Base-by-base conservation (phyloP, 192 early-diverging fungal species). In the Spizellomyces sp. region DNA sequence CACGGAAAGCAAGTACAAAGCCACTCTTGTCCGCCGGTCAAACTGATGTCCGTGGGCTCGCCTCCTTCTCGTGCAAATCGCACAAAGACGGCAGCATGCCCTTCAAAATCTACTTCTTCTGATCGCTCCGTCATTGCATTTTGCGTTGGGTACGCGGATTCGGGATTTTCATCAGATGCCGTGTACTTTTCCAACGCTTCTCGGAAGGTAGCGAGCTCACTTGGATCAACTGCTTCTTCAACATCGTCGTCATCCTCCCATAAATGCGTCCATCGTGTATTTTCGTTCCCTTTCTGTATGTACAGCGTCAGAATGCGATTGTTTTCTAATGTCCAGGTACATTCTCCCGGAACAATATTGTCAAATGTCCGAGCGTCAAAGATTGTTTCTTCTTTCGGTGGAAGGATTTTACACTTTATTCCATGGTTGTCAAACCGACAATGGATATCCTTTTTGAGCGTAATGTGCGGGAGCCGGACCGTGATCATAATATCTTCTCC, bases 41-140 rank as follows among this genome's bases (percentile, higher is more conserved):
- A 21, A 12, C 44, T 21, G 9, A 69, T 21, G 59, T 67, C 66
- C 19, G 66, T 75, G 0, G 58, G 41, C 27, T 48, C 15, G 5
- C n/a, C n/a, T 56, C 22, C n/a, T 6, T 6, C 22, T 7, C 54
- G n/a, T 22, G 58, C 43, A 45, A 69, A 69, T 4, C 74, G 60
- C 19, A 44, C 54, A 12, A 75, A 44, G 8, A 42, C 27, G 6
- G 56, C 68, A 9, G 67, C 12, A 22, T 43, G 14, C 45, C 68
- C 67, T 19, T 79, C 73, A 71, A 79, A 79, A 55, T 79, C 77
- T 0, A 79, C 67, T 4, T 63, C 70, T 62, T 79, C 77, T 17
- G 73, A 64, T 10, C 43, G 67, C 45, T 79, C 77, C 4, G 73
- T 75, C 22, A 70, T 52, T 6, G 64, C 64, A 19, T 70, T 47